Base-by-base conservation (phyloP, 805 yeast species). In the Wickerhamomyces strasburgensis region DNA sequence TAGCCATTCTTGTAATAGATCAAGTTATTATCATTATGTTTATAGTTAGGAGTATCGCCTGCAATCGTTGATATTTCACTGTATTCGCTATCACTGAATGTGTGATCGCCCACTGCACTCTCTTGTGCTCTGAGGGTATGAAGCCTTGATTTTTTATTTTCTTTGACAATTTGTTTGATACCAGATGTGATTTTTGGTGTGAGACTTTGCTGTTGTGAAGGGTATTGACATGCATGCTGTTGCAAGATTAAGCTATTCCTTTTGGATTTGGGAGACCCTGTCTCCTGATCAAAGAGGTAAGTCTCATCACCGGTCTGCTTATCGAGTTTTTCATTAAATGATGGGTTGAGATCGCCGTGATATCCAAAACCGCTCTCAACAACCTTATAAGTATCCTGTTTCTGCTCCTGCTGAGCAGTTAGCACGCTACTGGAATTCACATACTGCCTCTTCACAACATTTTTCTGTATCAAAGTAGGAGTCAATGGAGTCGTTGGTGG, bases 1-100 rank as follows among this genome's bases (percentile, higher is more conserved):
- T 54, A 54, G 18, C 52, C 52, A 0, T 57, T 57, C 30, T 54
- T 54, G 29, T 54, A 51, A 35, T 52, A 50, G 36, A 52, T 51
- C 3, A 49, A 33, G 17, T 52, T 30, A n/a, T 52, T 44, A 15
- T 42, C 47, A 14, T 36, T 40, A 8, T 49, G 27, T 28, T 48
- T 49, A 29, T 51, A 54, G 29, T 51, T 54, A 19, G 58, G 57
- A 0, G 57, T 51, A 11, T 49, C 51, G 3, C 48, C 55, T 9
- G 48, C 35, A 5, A 52, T 43, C 1, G 54, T 43, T 0, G 58
- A 54, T 7, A 46, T 42, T 27, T 54, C 58, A 27, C 58, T 54
- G 31, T 48, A 49, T 24, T 54, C 58, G 6, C 43, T 36, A 16
- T 52, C 58, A 21, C 25, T 43, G 5, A 45, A 21, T 1, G 45